A percentile compares a stretch with the other conserved stretches of the same genome.
Evolutionary conservation across 768 basidiomycete species (phyloP).

Genomic region (Gloeopeniophorella convolvens): DNA sequence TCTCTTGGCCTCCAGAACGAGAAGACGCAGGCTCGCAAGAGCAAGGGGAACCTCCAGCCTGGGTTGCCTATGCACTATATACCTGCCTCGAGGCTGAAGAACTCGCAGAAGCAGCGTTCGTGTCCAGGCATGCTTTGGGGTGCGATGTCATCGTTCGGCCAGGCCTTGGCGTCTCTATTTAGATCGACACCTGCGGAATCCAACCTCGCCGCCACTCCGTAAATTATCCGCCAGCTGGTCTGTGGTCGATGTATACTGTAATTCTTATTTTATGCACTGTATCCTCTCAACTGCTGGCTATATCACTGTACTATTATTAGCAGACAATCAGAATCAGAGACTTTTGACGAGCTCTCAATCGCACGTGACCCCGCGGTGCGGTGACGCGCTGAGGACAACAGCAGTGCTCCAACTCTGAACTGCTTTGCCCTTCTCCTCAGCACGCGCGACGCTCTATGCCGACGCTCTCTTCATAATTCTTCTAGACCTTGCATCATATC

Average conservation of each 20-base stretch:
- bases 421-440: too few relatives aligned
- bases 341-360: neutral
- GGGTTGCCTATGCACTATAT: slow-evolving; percentile 17
- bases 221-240: neutral
- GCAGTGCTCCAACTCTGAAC: too few relatives aligned
- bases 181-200: slow-evolving; percentile 1
- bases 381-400: too few relatives aligned
- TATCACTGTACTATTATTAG: too few relatives aligned
- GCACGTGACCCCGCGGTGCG: slow-evolving; percentile 6
- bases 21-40: neutral
- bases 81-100: slow-evolving; percentile 11
- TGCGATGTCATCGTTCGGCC: slow-evolving; percentile 9
- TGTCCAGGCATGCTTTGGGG: slow-evolving; percentile 15
- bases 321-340: too few relatives aligned
- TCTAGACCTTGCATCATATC: too few relatives aligned
- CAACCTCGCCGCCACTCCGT: neutral
- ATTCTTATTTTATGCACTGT: neutral
- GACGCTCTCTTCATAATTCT: neutral
- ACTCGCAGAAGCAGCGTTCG: slow-evolving; percentile 11
- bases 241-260: neutral
- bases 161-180: slow-evolving; percentile 9
- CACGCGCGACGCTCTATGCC: too few relatives aligned
- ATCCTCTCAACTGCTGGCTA: too few relatives aligned
- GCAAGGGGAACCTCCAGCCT: neutral
- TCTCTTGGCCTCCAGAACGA: neutral